Percentiles rank a stretch among this genome's conserved stretches.
These are phyloP conservation scores for Colletotrichum chlorophyti DNA, from an alignment of 2,329 filamentous ascomycete genomes.

Conservation along the genomic window DNA sequence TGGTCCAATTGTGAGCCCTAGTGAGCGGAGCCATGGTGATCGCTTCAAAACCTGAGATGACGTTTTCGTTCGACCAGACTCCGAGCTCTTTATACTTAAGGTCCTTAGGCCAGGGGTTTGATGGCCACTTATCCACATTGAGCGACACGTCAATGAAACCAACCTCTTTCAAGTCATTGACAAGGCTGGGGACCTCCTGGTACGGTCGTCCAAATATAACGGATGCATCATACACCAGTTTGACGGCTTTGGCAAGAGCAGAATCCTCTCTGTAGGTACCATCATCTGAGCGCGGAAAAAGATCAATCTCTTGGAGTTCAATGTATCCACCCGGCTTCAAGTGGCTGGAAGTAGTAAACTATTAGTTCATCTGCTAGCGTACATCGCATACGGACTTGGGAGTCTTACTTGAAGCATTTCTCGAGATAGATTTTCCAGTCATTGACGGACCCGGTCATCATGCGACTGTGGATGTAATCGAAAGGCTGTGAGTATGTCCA, in stretches of 20 bases:
- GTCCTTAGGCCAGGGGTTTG: slow-evolving; percentile 58
- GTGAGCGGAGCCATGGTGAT: slow-evolving; percentile 38
- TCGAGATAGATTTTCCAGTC: slow-evolving; percentile 43
- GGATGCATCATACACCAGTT: slow-evolving; percentile 39
- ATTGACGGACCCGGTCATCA: slow-evolving; percentile 42
- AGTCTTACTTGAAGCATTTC: slow-evolving; percentile 29
- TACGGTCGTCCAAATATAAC: slow-evolving; percentile 38
- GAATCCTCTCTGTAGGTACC: slow-evolving; percentile 36
- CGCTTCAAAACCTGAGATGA: slow-evolving; percentile 37
- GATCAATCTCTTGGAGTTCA: slow-evolving; percentile 50
- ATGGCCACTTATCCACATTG: slow-evolving; percentile 54
- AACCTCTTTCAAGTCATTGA: slow-evolving; percentile 49
- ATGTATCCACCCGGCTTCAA: slow-evolving; percentile 51
- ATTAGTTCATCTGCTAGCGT: slow-evolving; percentile 36
- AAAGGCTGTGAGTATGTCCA: slow-evolving; percentile 46
- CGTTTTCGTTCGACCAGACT: slow-evolving; percentile 39
- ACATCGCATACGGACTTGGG: not conserved
- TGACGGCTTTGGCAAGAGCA: slow-evolving; percentile 38
- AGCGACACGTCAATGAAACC: slow-evolving; percentile 61
- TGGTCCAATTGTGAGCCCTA: slow-evolving; percentile 37
- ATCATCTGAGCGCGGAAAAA: slow-evolving; percentile 48
- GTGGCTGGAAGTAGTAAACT: slow-evolving; percentile 24
- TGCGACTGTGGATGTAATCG: slow-evolving; percentile 47
- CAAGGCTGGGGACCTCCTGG: not conserved
- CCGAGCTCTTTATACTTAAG: slow-evolving; percentile 58